Conservation (phyloP, 352 stramenopile genomes). For the Phytopythium delawarense region DNA sequence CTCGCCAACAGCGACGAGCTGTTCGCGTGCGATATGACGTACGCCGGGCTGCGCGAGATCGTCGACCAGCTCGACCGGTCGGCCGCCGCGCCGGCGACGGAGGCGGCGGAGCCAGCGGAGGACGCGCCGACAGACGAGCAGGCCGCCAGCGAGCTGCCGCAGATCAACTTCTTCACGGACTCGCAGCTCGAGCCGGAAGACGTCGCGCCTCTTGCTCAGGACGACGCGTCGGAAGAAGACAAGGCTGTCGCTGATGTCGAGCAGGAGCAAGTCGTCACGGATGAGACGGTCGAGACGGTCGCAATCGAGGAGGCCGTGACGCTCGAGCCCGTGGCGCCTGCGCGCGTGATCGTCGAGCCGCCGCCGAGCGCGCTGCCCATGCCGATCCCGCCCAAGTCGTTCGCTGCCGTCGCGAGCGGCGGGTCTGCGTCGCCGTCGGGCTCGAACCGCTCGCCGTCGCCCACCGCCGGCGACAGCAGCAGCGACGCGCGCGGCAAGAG, state of each 20-base stretch:
- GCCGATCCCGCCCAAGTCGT: constrained; percentile 41
- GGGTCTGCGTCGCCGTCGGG: constrained; percentile 13
- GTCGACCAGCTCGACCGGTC: constrained; percentile 43
- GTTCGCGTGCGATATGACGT: constrained; percentile 72
- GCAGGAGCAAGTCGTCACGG: constrained; percentile 7
- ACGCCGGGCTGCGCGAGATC: constrained; percentile 48
- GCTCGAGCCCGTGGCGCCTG: constrained; percentile 5
- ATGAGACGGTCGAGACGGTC: neutral
- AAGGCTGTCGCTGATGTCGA: constrained; percentile 12
- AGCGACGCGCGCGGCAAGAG: constrained; percentile 18
- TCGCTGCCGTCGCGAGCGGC: constrained; percentile 31
- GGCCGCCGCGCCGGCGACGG: constrained; percentile 8
- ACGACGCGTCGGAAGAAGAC: constrained; percentile 13
- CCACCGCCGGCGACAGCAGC: constrained; percentile 16
- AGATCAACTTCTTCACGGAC: constrained; percentile 88
- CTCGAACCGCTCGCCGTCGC: constrained; percentile 16
- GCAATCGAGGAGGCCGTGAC: constrained; percentile 14
- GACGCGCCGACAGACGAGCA: constrained; percentile 18
- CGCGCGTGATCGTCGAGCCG: constrained; percentile 1
- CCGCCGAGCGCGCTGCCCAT: constrained; percentile 15
- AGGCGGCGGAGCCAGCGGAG: constrained; percentile 9
- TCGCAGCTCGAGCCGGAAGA: constrained; percentile 43
- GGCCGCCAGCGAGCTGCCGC: constrained; percentile 35
- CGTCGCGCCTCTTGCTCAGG: constrained; percentile 11
- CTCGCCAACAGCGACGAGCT: constrained; percentile 59